These are phyloP conservation scores for Ceratocystis variospora DNA, from an alignment of 2,329 filamentous ascomycete genomes.

Conservation along the genomic window DNA sequence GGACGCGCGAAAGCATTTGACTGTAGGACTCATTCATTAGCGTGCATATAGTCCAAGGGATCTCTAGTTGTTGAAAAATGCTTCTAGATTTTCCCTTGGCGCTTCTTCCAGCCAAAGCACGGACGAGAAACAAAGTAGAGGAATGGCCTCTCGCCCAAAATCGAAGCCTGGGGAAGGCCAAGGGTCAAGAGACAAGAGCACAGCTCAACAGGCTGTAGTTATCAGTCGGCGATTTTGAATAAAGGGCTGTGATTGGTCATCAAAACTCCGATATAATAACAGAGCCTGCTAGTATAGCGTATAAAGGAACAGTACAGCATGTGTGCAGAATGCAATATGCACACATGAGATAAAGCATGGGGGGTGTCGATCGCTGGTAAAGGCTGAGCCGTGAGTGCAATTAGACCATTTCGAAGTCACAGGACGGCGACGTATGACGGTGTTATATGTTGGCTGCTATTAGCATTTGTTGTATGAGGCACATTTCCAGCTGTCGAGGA, in stretches of 20 bases:
- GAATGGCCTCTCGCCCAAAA: not conserved
- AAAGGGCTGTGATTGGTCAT: not conserved
- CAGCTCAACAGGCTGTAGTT: not conserved
- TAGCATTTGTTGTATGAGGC: not conserved
- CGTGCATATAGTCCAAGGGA: not conserved
- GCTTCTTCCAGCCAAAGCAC: not conserved
- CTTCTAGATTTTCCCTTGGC: not conserved
- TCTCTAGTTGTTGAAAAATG: not conserved
- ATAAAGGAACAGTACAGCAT: not conserved
- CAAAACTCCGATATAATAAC: not conserved
- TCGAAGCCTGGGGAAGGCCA: not conserved
- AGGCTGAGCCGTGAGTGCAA: not conserved
- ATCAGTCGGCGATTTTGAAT: not conserved
- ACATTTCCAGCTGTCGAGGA: not conserved
- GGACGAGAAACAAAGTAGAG: not conserved
- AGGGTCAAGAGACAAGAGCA: not conserved
- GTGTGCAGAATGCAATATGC: not conserved
- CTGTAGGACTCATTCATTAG: not conserved
- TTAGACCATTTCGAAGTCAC: not conserved
- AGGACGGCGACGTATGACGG: not conserved
- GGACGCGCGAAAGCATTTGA: no score
- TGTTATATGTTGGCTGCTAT: not conserved
- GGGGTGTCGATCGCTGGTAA: not conserved
- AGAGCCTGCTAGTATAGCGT: not conserved
- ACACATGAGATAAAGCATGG: not conserved